These are phyloP conservation scores for Schwanniomyces yamadae DNA, from an alignment of 805 yeast species.

Conservation along the genomic window DNA sequence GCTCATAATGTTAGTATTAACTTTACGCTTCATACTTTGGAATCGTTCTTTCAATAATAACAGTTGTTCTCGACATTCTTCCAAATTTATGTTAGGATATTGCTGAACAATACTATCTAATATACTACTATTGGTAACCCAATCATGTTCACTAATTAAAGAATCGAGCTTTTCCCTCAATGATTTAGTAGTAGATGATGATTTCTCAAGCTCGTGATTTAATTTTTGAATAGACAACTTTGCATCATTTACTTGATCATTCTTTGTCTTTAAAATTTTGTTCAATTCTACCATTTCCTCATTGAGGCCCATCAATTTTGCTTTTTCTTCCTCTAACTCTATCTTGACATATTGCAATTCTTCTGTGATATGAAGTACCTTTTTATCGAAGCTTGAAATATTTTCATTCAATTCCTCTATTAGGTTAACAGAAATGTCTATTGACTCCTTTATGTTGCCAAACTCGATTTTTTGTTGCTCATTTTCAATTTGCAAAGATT, in stretches of 20 bases:
- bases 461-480: conserved; percentile 69
- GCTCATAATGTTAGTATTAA: conserved; percentile 82
- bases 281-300: conserved; percentile 71
- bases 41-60: conserved; percentile 56
- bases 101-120: conserved; percentile 57
- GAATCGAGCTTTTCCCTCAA: conserved; percentile 42
- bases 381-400: conserved; percentile 16
- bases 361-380: conserved; percentile 23
- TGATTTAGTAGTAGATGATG: conserved; percentile 33
- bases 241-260: conserved; percentile 44
- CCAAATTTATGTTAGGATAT: conserved; percentile 61
- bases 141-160: conserved; percentile 57
- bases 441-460: conserved; percentile 40
- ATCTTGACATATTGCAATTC: conserved; percentile 19
- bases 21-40: conserved; percentile 72
- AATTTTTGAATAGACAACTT: conserved; percentile 55
- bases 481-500: conserved; percentile 62
- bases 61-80: conserved; percentile 59
- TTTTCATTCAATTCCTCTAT: conserved; percentile 27
- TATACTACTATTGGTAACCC: conserved; percentile 69
- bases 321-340: conserved; percentile 53
- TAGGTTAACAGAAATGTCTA: conserved; percentile 31
- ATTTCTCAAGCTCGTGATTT: conserved; percentile 54
- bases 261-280: conserved; percentile 41
- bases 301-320: conserved; percentile 62